Base-by-base conservation (phyloP, 805 yeast genomes). In the Myxozyma monticola region DNA sequence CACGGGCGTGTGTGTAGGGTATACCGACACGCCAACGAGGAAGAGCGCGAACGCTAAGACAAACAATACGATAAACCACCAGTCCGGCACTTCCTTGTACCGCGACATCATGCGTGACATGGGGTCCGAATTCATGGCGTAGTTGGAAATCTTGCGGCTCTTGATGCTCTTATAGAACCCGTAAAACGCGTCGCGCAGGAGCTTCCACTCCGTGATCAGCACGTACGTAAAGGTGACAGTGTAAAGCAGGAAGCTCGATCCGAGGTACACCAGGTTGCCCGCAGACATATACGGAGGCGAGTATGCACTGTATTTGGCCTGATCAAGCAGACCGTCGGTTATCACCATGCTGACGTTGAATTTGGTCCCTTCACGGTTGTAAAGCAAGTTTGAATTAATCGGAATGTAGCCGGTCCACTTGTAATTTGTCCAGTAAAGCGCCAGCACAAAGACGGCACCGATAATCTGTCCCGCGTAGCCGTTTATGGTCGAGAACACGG, bases 81-180 rank as follows among this genome's bases (percentile, higher is more conserved):
- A 78, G 41, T 76, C 77, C 2, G 87, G 88, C 24, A 79, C 84
- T 56, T 84, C 88, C 33, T 75, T 74, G 64, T 84, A 83, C 48
- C 65, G 68, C 35, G 60, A 62, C 79, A 78, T 79, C 59, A 79
- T 42, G 12, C 48, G 42, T 3, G 54, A 48, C 45, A 51, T 37
- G 10, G 56, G 56, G 38, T 51, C 56, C 4, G 15, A 7, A 15
- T 42, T 14, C 24, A 14, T 25, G 21, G 25, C 50, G 20, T 47
- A 47, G 10, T 8, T 34, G 5, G 51, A 42, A 12, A 10, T 7
- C 18, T 36, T 36, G 30, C 51, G 40, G 21, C 30, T 20, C 15
- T 20, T 18, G 15, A 47, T 1, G 34, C 51, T 21, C 30, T 28
- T 22, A 12, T 15, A 40, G 12, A 34, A 20, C 3, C 45, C 39